phyloP scores from a whole-genome alignment of 306 rosid genomes.

The Neltuma alba region DNA sequence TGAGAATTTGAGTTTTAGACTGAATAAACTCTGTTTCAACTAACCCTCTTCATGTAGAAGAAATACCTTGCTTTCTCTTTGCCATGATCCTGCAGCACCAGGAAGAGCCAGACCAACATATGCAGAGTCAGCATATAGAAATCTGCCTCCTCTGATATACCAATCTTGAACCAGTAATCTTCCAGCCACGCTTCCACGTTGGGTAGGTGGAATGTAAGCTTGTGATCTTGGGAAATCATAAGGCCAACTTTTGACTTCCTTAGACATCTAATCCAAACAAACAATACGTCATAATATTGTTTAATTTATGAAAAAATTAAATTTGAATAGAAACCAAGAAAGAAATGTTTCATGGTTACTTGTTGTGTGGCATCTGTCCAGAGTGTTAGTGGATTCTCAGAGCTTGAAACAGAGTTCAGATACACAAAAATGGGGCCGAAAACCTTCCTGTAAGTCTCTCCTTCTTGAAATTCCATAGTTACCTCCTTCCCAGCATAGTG shows the following conservation, averaged over 20 bases:
- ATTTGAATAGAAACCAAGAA: neutral
- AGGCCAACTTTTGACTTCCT: constrained; percentile 74
- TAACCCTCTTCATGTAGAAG: neutral
- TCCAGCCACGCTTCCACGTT: constrained; percentile 66
- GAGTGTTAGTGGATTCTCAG: constrained; percentile 38
- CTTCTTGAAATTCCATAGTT: constrained; percentile 56
- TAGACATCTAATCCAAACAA: constrained; percentile 42
- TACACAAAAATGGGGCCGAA: constrained; percentile 75
- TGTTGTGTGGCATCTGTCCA: constrained; percentile 71
- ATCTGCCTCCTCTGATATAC: constrained; percentile 47
- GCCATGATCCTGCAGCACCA: constrained; percentile 83
- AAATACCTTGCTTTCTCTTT: constrained; percentile 75
- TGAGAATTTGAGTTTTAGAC: constrained; percentile 58
- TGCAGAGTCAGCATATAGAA: constrained; percentile 44
- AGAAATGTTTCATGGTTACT: constrained; percentile 38
- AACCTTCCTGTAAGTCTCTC: constrained; percentile 77
- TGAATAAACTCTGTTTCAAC: constrained; percentile 47
- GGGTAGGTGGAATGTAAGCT: constrained; percentile 49
- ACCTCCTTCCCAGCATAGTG: constrained; percentile 80
- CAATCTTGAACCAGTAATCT: constrained; percentile 63
- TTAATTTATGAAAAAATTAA: neutral
- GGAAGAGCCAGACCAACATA: constrained; percentile 76
- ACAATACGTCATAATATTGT: neutral
- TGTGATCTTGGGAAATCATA: constrained; percentile 61
- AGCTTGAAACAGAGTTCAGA: constrained; percentile 51